phyloP scores from a whole-genome alignment of 208 protist species.

The Wallacemonas sp. region DNA sequence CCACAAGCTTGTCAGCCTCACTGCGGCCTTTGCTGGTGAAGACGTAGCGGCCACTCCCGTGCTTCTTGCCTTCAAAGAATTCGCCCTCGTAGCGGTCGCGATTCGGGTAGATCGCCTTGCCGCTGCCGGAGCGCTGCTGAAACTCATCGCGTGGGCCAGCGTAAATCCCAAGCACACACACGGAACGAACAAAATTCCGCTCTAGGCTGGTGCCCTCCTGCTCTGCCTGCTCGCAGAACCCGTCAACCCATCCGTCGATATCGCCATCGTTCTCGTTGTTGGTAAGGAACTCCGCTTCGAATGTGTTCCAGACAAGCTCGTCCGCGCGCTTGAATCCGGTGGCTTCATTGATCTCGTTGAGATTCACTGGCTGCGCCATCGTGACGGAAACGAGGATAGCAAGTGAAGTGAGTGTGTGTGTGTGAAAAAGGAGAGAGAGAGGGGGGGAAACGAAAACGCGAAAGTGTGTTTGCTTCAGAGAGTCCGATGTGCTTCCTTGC shows the following conservation, averaged over 20 bases:
- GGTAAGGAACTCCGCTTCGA: conserved; percentile 59
- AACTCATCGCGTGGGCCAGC: conserved; percentile 89
- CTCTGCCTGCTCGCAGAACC: conserved; percentile 72
- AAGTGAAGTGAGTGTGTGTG: conserved; percentile 11
- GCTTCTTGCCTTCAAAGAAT: conserved; percentile 90
- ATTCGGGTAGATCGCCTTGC: conserved; percentile 82
- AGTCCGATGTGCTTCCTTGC: too few relatives aligned
- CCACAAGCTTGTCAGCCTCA: conserved; percentile 79
- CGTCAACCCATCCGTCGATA: conserved; percentile 75
- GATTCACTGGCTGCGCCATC: conserved; percentile 42
- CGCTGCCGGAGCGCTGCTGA: conserved; percentile 84
- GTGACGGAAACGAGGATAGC: conserved; percentile 4
- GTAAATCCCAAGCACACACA: conserved; percentile 84
- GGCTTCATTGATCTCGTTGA: conserved; percentile 77
- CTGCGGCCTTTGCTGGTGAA: conserved; percentile 76
- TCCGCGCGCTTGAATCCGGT: conserved; percentile 87
- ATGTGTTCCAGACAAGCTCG: conserved; percentile 75
- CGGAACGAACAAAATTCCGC: conserved; percentile 75
- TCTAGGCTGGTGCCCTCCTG: conserved; percentile 56
- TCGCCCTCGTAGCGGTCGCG: conserved; percentile 89
- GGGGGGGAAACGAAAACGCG: not conserved
- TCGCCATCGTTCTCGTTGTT: conserved; percentile 70
- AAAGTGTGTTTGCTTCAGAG: too few relatives aligned
- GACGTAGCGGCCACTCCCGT: conserved; percentile 79
- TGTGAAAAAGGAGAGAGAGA: not conserved